These are phyloP conservation scores for Suillus luteus DNA, from an alignment of 768 basidiomycete species.

Conservation along the genomic window DNA sequence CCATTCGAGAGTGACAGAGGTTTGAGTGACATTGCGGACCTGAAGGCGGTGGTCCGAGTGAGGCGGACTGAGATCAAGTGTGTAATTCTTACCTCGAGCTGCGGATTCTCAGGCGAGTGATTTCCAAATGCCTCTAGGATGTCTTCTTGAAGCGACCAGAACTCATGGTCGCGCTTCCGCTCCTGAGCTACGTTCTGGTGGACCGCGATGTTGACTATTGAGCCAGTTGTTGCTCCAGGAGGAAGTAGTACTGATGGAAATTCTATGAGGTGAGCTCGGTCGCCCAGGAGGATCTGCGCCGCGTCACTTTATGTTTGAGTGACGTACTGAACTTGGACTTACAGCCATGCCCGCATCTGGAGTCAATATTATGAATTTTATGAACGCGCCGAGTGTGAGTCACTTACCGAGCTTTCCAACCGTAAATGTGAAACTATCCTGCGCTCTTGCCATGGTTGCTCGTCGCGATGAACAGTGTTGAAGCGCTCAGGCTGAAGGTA, in stretches of 20 bases:
- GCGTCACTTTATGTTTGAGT: conserved; percentile 7
- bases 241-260: conserved; percentile 96
- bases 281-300: conserved; percentile 82
- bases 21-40: conserved; percentile 95
- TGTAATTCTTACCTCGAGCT: conserved; percentile 59
- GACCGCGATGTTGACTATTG: conserved; percentile 96
- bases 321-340: conserved; percentile 24
- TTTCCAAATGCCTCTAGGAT: conserved; percentile 78
- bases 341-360: conserved; percentile 97
- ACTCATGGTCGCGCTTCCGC: conserved; percentile 75
- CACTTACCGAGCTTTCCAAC: conserved; percentile 90
- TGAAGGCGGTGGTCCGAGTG: conserved; percentile 31
- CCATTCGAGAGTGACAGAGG: conserved; percentile 97
- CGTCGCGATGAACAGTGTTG: not conserved
- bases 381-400: not conserved
- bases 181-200: conserved; percentile 87
- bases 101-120: conserved; percentile 65
- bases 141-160: conserved; percentile 80
- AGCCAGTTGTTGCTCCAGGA: conserved; percentile 88
- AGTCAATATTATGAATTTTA: conserved; percentile 12
- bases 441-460: conserved; percentile 36
- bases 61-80: not conserved
- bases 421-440: conserved; percentile 85
- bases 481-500: not conserved
- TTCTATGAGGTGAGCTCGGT: conserved; percentile 94